These are phyloP conservation scores for Leucogyrophana mollusca DNA, from an alignment of 768 basidiomycete genomes.

Conservation along the genomic window DNA sequence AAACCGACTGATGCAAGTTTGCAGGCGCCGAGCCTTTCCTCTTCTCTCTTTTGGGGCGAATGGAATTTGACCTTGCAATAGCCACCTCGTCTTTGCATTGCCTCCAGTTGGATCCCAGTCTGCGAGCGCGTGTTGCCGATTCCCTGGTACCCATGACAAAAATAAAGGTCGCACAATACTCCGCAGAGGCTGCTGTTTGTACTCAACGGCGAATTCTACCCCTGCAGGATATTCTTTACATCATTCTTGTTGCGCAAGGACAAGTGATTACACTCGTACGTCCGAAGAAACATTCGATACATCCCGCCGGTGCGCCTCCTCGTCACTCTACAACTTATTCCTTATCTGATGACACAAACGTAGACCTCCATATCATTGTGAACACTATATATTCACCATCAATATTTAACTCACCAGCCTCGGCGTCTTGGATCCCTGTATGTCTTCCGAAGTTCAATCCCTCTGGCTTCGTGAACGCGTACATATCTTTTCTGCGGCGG, in stretches of 20 bases:
- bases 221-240: conserved; percentile 83
- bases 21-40: conserved; percentile 84
- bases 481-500: conserved; percentile 69
- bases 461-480: conserved; percentile 87
- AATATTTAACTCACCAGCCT: conserved; percentile 69
- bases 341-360: not conserved
- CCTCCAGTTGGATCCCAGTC: conserved; percentile 64
- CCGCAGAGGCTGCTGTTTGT: not conserved
- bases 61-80: conserved; percentile 82
- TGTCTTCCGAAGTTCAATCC: conserved; percentile 95
- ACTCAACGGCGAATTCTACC: conserved; percentile 1
- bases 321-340: not conserved
- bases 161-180: conserved; percentile 56
- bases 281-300: conserved; percentile 92
- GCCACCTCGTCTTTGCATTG: conserved; percentile 80
- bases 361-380: conserved; percentile 87
- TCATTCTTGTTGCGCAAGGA: conserved; percentile 77
- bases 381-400: conserved; percentile 88
- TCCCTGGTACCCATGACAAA: conserved; percentile 77
- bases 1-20: not conserved
- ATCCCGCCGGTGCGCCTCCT: conserved; percentile 69
- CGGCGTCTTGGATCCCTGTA: conserved; percentile 92
- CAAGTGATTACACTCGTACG: conserved; percentile 84
- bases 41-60: conserved; percentile 61
- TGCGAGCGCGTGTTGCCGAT: conserved; percentile 79